These are phyloP conservation scores for Coprinopsis strossmayeri DNA, from an alignment of 768 basidiomycete species.

Conservation along the genomic window DNA sequence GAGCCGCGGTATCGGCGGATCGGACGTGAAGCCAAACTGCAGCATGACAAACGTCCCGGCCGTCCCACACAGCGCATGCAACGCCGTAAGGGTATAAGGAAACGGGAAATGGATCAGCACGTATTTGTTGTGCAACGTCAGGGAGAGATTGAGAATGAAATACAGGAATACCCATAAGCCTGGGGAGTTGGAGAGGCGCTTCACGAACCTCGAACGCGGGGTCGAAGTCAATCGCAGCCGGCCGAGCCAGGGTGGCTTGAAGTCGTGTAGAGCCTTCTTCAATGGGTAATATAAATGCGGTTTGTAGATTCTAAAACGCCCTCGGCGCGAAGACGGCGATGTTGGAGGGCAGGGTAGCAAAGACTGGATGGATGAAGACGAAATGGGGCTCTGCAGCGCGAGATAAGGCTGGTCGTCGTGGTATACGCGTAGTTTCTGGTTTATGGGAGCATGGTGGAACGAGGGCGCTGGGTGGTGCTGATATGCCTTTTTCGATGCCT, in stretches of 20 bases:
- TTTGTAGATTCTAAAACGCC: background rate
- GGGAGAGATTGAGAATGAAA: constrained; percentile 83
- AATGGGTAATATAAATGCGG: background rate
- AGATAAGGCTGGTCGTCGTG: constrained; percentile 6
- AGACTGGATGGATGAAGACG: constrained; percentile 1
- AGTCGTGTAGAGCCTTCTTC: no score
- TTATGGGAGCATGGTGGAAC: background rate
- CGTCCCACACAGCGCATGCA: constrained; percentile 84
- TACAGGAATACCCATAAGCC: constrained; percentile 69
- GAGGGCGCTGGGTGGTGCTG: background rate
- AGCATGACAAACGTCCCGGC: constrained; percentile 71
- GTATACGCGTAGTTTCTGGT: constrained; percentile 1
- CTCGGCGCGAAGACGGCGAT: background rate
- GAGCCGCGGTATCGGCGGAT: constrained; percentile 20
- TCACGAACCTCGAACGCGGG: background rate
- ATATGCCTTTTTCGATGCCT: background rate
- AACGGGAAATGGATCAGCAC: constrained; percentile 91
- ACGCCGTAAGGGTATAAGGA: constrained; percentile 89
- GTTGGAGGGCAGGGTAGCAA: constrained; percentile 1
- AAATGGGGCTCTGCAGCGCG: background rate
- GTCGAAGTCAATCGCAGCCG: no score
- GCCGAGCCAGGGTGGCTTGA: no score
- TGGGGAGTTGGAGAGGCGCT: constrained; percentile 16
- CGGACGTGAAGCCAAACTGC: constrained; percentile 17
- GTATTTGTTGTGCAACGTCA: constrained; percentile 94